phyloP scores from a whole-genome alignment of 257 asterid species.

The Salvia hispanica region DNA sequence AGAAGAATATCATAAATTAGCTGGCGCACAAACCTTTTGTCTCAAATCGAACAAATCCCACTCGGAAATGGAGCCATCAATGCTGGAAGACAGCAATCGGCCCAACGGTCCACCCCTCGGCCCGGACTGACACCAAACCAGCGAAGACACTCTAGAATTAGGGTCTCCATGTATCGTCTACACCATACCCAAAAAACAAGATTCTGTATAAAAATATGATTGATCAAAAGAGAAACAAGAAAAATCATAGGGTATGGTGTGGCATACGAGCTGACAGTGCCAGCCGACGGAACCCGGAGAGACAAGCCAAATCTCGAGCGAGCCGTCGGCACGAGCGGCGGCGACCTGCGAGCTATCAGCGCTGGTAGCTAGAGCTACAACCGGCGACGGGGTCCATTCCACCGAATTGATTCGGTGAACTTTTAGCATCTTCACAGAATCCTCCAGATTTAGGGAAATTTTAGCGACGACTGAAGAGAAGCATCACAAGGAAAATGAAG shows the following conservation, averaged over 20 bases:
- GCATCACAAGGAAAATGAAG: conserved; percentile 26
- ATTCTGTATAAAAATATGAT: background rate
- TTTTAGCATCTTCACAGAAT: conserved; percentile 44
- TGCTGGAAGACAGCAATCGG: conserved; percentile 74
- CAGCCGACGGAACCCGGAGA: conserved; percentile 99
- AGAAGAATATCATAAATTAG: background rate
- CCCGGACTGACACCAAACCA: conserved; percentile 89
- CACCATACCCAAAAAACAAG: conserved; percentile 29
- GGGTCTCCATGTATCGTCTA: conserved; percentile 94
- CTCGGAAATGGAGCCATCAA: conserved; percentile 86
- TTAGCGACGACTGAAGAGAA: background rate
- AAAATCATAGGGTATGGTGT: background rate
- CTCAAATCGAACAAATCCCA: conserved; percentile 84
- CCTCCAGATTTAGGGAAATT: background rate
- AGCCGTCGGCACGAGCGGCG: conserved; percentile 89
- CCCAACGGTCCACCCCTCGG: conserved; percentile 50
- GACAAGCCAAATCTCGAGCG: conserved; percentile 97
- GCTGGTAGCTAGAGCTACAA: conserved; percentile 91
- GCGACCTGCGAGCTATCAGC: conserved; percentile 89
- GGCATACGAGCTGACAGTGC: conserved; percentile 89
- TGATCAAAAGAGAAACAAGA: background rate
- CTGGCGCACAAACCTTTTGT: conserved; percentile 55
- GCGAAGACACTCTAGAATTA: conserved; percentile 71
- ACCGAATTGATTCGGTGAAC: conserved; percentile 63
- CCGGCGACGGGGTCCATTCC: conserved; percentile 87